phyloP scores from a whole-genome alignment of 164 flowering plant genomes.

The Umbellularia californica region DNA sequence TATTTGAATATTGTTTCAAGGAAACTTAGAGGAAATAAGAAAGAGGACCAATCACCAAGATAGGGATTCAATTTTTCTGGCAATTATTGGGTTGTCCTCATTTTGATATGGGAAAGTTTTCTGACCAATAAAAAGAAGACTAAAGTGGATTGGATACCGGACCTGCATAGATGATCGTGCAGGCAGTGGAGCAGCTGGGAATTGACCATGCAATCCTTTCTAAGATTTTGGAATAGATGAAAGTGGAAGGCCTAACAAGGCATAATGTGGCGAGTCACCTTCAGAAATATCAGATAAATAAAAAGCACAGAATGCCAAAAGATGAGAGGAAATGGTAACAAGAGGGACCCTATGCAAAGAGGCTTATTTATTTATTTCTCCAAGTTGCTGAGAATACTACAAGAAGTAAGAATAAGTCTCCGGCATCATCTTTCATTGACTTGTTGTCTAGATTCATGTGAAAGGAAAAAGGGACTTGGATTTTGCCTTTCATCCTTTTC shows the following conservation, averaged over 20 bases:
- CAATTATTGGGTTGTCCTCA: too few relatives aligned
- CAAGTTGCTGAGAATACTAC: too few relatives aligned
- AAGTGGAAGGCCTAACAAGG: constrained; percentile 78
- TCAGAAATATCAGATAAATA: constrained; percentile 66
- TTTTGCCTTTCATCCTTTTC: too few relatives aligned
- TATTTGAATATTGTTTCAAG: too few relatives aligned
- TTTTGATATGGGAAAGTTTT: too few relatives aligned
- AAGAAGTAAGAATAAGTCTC: too few relatives aligned
- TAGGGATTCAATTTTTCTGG: too few relatives aligned
- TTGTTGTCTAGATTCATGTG: too few relatives aligned
- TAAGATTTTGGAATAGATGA: constrained; percentile 73
- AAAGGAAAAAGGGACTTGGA: too few relatives aligned
- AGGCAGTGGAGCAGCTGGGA: constrained; percentile 78
- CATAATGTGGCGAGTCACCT: constrained; percentile 89
- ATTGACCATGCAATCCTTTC: constrained; percentile 84
- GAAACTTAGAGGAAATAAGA: too few relatives aligned
- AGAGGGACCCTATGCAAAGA: constrained; percentile 39
- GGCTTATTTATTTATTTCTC: constrained; percentile 1
- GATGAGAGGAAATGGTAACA: constrained; percentile 46
- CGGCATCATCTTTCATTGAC: too few relatives aligned
- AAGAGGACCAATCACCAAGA: too few relatives aligned
- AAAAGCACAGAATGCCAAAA: constrained; percentile 59
- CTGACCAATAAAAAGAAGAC: constrained; percentile 42
- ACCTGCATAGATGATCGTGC: constrained; percentile 69
- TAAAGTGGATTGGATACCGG: constrained; percentile 85